Percentiles rank a stretch among this genome's conserved stretches.
Conservation (phyloP, 1,284 basidiomycete species). For the Heterobasidion parviporum region DNA sequence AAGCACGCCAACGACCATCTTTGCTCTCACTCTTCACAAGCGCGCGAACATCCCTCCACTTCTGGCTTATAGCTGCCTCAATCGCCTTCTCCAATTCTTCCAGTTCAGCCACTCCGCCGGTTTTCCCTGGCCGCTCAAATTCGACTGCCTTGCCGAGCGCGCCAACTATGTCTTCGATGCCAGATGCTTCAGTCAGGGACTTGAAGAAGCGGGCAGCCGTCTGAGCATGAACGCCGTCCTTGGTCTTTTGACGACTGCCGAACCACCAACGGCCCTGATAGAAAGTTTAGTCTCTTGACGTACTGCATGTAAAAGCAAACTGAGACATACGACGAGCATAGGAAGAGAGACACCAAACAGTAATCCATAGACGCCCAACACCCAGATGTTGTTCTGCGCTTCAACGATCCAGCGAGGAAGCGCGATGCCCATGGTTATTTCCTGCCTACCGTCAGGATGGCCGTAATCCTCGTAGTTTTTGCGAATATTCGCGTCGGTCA, state of each 20-base stretch:
- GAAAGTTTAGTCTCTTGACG: not conserved
- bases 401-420: constrained; percentile 94
- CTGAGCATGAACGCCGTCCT: constrained; percentile 82
- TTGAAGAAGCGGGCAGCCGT: constrained; percentile 93
- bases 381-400: constrained; percentile 86
- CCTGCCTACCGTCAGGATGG: constrained; percentile 95
- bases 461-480: constrained; percentile 90
- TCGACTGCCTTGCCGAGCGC: constrained; percentile 72
- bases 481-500: constrained; percentile 92
- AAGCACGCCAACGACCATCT: constrained; percentile 39
- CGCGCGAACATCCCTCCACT: constrained; percentile 42
- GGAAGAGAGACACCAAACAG: constrained; percentile 86
- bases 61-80: constrained; percentile 36
- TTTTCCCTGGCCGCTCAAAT: constrained; percentile 32
- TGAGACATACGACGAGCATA: constrained; percentile 61
- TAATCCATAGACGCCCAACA: constrained; percentile 83
- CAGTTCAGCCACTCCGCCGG: constrained; percentile 29
- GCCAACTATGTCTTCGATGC: constrained; percentile 67
- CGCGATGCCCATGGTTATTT: constrained; percentile 93
- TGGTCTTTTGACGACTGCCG: constrained; percentile 83
- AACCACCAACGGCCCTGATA: constrained; percentile 94
- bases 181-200: constrained; percentile 73
- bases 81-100: constrained; percentile 54
- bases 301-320: constrained; percentile 5
- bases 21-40: constrained; percentile 26